These are phyloP conservation scores for Cicer judaicum DNA, from an alignment of 306 rosid species.

Conservation along the genomic window DNA sequence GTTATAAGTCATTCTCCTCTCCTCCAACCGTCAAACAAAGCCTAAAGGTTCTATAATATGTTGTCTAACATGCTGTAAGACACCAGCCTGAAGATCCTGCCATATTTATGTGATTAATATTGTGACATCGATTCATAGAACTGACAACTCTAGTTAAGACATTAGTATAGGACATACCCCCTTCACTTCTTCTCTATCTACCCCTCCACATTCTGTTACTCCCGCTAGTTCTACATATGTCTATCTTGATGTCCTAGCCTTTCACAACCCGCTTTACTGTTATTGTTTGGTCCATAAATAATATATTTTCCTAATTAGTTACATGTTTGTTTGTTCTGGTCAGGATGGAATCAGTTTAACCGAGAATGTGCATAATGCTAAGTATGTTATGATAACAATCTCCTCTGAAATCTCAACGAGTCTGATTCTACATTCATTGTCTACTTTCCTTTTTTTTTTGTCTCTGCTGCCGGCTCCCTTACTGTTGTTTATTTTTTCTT, in stretches of 20 bases:
- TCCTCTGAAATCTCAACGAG: conserved; percentile 35
- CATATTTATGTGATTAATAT: background rate
- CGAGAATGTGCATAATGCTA: conserved; percentile 69
- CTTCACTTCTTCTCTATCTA: background rate
- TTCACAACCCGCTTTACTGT: conserved; percentile 20
- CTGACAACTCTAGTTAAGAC: conserved; percentile 26
- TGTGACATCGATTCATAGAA: conserved; percentile 11
- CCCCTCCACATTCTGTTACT: conserved; percentile 1
- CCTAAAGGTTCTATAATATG: background rate
- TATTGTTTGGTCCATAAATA: conserved; percentile 28
- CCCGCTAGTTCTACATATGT: conserved; percentile 1
- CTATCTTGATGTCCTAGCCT: conserved; percentile 32
- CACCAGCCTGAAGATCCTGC: background rate
- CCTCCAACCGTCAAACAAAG: background rate
- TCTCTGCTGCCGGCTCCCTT: background rate
- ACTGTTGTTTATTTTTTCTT: conserved; percentile 23
- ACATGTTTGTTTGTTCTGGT: conserved; percentile 39
- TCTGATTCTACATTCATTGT: conserved; percentile 26
- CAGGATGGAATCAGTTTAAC: conserved; percentile 82
- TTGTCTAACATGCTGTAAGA: conserved; percentile 1
- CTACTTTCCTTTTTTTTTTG: background rate
- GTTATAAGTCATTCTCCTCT: background rate
- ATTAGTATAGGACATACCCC: background rate
- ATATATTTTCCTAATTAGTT: conserved; percentile 24
- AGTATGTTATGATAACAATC: conserved; percentile 55